Conservation (phyloP, 352 stramenopile species). For the Thraustochytrium sp. region DNA sequence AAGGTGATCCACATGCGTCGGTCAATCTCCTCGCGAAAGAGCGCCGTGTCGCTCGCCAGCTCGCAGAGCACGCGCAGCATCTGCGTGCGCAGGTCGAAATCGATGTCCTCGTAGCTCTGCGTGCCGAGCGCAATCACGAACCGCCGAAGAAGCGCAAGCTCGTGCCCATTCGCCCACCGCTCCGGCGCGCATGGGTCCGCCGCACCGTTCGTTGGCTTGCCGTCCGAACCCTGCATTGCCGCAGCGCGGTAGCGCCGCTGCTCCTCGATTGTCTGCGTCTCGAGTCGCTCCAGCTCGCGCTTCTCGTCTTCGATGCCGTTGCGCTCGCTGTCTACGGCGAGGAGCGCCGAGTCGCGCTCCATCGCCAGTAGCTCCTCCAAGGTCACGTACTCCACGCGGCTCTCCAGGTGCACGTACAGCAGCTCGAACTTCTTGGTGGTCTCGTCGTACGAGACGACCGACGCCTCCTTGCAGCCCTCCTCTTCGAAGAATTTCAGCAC, state of each 20-base stretch:
- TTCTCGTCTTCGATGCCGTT: slow-evolving; percentile 32
- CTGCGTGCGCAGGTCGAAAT: neutral
- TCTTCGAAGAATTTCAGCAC: slow-evolving; percentile 34
- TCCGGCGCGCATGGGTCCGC: neutral
- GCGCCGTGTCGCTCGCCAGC: neutral
- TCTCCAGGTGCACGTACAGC: neutral
- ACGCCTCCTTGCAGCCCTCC: slow-evolving; percentile 10
- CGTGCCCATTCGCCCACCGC: neutral
- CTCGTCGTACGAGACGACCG: neutral
- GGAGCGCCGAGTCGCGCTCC: slow-evolving; percentile 10
- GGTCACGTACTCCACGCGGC: neutral
- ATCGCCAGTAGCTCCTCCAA: neutral
- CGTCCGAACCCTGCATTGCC: neutral
- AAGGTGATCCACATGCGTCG: slow-evolving; percentile 29
- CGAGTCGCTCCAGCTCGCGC: slow-evolving; percentile 21
- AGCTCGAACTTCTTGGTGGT: neutral
- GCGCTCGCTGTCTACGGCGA: slow-evolving; percentile 22
- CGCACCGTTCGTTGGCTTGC: neutral
- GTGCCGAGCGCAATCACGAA: slow-evolving; percentile 38
- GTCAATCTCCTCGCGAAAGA: slow-evolving; percentile 29
- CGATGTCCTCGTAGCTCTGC: slow-evolving; percentile 35
- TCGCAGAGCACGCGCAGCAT: slow-evolving; percentile 34
- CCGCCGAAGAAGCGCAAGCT: neutral
- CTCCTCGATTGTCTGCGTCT: neutral
- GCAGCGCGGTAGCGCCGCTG: slow-evolving; percentile 36